These are phyloP conservation scores for Aspergillus tubingensis DNA, from an alignment of 2,329 filamentous ascomycete species.

Conservation along the genomic window DNA sequence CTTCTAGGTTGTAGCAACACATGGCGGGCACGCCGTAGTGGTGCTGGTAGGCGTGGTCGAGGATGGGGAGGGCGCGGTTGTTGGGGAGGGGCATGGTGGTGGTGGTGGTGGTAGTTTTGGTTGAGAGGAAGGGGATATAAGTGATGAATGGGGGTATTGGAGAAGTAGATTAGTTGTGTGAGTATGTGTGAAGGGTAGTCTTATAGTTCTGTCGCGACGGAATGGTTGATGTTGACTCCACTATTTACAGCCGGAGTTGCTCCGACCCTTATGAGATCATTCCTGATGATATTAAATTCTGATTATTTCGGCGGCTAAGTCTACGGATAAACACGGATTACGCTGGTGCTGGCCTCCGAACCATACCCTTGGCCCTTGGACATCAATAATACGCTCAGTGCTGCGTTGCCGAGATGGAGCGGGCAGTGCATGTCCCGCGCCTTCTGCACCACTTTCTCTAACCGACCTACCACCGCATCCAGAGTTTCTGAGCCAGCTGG, in stretches of 20 bases:
- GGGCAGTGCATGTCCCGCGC: conserved; percentile 42
- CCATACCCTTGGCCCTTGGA: conserved; percentile 36
- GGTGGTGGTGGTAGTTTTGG: neutral
- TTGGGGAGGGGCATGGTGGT: conserved; percentile 42
- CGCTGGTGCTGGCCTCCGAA: conserved; percentile 31
- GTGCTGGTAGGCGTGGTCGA: conserved; percentile 57
- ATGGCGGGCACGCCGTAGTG: conserved; percentile 63
- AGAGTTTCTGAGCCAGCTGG: conserved; percentile 40
- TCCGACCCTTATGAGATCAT: conserved; percentile 17
- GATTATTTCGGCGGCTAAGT: neutral
- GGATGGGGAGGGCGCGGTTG: conserved; percentile 59
- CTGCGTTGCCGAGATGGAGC: conserved; percentile 40
- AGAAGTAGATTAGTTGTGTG: neutral
- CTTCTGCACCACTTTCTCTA: conserved; percentile 48
- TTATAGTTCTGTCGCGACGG: neutral
- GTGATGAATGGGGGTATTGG: neutral
- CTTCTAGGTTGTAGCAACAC: conserved; percentile 71
- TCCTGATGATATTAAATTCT: neutral
- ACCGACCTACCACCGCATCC: conserved; percentile 38
- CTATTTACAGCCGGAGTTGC: conserved; percentile 16
- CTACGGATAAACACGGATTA: conserved; percentile 36
- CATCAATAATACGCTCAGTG: conserved; percentile 37
- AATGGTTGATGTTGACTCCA: neutral
- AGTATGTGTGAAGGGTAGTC: neutral
- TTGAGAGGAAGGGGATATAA: neutral